Base-by-base conservation (phyloP, 148 eudicot species). In the Rhododendron williamsianum region DNA sequence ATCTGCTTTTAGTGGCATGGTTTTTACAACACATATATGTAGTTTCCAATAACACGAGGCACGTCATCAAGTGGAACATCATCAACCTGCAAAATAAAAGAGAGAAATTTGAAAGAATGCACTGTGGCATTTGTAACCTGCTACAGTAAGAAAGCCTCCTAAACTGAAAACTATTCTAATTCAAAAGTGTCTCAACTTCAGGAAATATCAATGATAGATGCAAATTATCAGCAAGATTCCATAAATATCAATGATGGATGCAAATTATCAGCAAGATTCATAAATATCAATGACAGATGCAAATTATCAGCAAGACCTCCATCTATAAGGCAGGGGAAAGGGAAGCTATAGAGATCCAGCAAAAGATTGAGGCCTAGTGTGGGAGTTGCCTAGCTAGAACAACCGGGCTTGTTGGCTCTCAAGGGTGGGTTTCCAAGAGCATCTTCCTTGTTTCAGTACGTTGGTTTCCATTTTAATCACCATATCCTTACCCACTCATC, bases 1-100 rank as follows among this genome's bases (percentile, higher is more conserved):
- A 90, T 91, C 92, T 4, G 95, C 91, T 80, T 88, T 90, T 38
- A 97, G 18, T 58, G 86, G 84, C 94, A 90, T 89, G 87, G 41
- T 93, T 90, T 92, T 94, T 18, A 90, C 93, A 52, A 97, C 86
- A 83, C 98, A 95, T 23, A 97, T 77, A 85, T 97, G 86, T 97
- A 97, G 84, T 95, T 89, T 65, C 93, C 94, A 85, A 97, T 93
- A n/a, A 92, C 92, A 83, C 52, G 86, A 63, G 94, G 93, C 82
- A 95, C 90, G 46, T 88, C 90, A 33, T 89, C 90, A 65, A 89
- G 76, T 21, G 98, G 92, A 81, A 93, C 89, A 84, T 87, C 96
- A 90, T 97, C 98, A 87, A 97, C 98, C 99, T 97, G 88, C 89
- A 89, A 82, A 83, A 46, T 11, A 48, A n/a, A 78, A 89, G 51